These are phyloP conservation scores for Suillus spraguei DNA, from an alignment of 768 basidiomycete species.

Conservation along the genomic window DNA sequence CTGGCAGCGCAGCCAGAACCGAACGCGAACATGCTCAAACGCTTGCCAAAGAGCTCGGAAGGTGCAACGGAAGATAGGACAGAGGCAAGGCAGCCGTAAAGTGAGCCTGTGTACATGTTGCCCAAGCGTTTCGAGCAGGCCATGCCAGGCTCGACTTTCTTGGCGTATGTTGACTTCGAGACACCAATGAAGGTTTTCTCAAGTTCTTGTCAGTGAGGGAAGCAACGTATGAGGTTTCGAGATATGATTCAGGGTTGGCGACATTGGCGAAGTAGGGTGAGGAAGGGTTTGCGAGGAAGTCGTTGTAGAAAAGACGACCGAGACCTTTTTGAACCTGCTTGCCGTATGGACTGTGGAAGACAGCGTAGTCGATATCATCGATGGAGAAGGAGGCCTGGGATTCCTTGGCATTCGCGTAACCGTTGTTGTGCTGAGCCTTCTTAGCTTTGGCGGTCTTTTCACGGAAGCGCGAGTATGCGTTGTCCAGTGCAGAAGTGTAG, in stretches of 20 bases:
- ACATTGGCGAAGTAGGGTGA: conserved; percentile 70
- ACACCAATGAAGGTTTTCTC: conserved; percentile 92
- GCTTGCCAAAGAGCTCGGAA: conserved; percentile 73
- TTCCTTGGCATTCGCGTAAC: conserved; percentile 36
- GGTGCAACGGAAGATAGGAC: conserved; percentile 77
- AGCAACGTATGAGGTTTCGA: conserved; percentile 64
- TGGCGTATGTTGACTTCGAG: conserved; percentile 73
- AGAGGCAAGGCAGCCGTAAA: conserved; percentile 93
- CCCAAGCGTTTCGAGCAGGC: conserved; percentile 88
- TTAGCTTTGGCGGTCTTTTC: conserved; percentile 74
- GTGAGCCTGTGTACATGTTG: conserved; percentile 98
- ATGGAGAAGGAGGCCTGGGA: conserved; percentile 67
- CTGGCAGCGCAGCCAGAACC: conserved; percentile 94
- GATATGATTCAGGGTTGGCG: conserved; percentile 69
- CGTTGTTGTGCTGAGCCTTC: conserved; percentile 47
- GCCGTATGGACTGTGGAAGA: conserved; percentile 98
- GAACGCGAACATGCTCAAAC: conserved; percentile 94
- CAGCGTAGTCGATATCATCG: conserved; percentile 85
- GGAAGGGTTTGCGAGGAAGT: conserved; percentile 82
- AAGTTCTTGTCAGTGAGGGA: conserved; percentile 91
- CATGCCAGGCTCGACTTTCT: conserved; percentile 81
- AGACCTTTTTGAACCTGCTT: conserved; percentile 98
- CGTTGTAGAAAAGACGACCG: conserved; percentile 89
- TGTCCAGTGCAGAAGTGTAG: conserved; percentile 93
- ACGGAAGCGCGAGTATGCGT: conserved; percentile 82